Base-by-base conservation (phyloP, 768 basidiomycete species). In the Phlegmacium glaucopus region DNA sequence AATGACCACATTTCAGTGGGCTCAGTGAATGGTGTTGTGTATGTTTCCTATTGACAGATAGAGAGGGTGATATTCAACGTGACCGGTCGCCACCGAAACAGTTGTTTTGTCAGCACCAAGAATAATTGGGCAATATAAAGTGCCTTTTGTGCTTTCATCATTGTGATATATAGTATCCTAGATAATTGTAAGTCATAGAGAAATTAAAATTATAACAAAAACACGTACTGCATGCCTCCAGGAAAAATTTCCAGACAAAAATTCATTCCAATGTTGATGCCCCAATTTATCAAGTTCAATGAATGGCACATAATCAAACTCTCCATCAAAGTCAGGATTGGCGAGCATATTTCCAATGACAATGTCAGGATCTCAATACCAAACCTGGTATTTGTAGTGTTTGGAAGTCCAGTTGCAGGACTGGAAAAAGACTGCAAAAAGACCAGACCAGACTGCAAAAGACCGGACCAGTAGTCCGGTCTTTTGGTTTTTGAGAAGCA, bases 231-330 rank as follows among this genome's bases (percentile, higher is more conserved):
- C 67, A 62, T 32, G 30, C 5, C 50, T 45, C 62, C 60, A 72
- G 0, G 60, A 56, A 42, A 53, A 72, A 32, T 63, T 61, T 0
- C 60, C 67, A 0, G 67, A 68, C 65, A 72, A 69, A 8, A 71
- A 56, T 37, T 72, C 56, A 12, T 35, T 43, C 53, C 57, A 63
- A 0, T 41, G 48, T 0, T 60, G 50, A 30, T 60, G 44, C 0
- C 60, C n/a, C n/a, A n/a, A n/a, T n/a, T n/a, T n/a, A n/a, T n/a
- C n/a, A n/a, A n/a, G n/a, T n/a, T n/a, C n/a, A 15, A 55, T 45
- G 44, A 51, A 65, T 0, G 66, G 67, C 9, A 50, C 43, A 18
- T 51, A 49, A 36, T 68, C 62, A 13, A 63, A 56, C 5, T 58
- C 41, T 1, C 48, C 57, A 9, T 62, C 36, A 41, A 64, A 62